Evolutionary conservation across 2,329 filamentous ascomycete species (phyloP), one percentile per base, ranked within the genome.

Genomic region (Aspergillus neoniger): DNA sequence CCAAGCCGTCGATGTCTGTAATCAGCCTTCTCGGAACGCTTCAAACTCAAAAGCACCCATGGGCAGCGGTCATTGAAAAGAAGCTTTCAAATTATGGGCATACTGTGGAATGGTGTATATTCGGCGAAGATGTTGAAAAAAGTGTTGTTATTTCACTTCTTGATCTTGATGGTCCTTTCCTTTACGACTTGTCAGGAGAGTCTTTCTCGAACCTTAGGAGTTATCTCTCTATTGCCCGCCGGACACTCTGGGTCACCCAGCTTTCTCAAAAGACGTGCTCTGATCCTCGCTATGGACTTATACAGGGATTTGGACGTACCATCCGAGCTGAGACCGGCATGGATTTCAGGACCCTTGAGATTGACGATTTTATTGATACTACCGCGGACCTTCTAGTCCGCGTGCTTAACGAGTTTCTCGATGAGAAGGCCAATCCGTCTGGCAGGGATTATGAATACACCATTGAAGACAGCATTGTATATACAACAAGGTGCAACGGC

Each of bases 281-380:
- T 3, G 66, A 73, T 58, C 69, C 71, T 8, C 58, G 61, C 2
- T 67, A 49, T 30, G 64, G 60, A 6, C 57, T 62, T 17, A 50
- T 65, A 1, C 38, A 70, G 10, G 66, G 64, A 9, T 44, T 69
- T 10, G 59, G 67, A 3, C 60, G 71, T 25, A 67, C 67, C 6
- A 53, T 73, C 2, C 61, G 71, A 5, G 55, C 57, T 9, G 71
- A 73, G 41, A 28, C 67, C 8, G 39, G 32, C 5, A 55, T 65
- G 9, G 50, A 57, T 9, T 58, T 72, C 39, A 59, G 57, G 8
- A 71, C 67, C 5, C 50, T 68, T 17, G 71, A 73, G 47, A 50
- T 72, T 9, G 66, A 72, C 17, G 12, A 36, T 1, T 55, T 60
- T 12, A 51, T 63, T 19, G 21, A 58, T n/a, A 32, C 25, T 4